These are phyloP conservation scores for Claviceps fusiformis DNA, from an alignment of 2,329 filamentous ascomycete genomes.

Conservation along the genomic window DNA sequence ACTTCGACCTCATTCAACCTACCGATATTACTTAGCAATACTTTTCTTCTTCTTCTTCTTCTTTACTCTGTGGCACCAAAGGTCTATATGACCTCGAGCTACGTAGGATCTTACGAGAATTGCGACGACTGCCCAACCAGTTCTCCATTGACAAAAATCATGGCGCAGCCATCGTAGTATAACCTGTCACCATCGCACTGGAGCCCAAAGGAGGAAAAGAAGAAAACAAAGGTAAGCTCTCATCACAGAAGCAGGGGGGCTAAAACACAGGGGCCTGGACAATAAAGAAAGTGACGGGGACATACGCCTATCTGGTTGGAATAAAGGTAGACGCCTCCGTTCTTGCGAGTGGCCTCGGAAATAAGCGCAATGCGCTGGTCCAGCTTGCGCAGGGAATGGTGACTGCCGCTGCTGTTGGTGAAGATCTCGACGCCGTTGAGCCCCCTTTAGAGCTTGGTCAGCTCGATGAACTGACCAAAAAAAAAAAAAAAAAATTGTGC, in stretches of 20 bases:
- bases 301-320: constrained; percentile 3
- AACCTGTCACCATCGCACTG: constrained; percentile 1
- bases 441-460: constrained; percentile 1
- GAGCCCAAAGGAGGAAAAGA: neutral
- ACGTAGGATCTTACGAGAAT: constrained; percentile 36
- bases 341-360: constrained; percentile 3
- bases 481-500: too few relatives aligned
- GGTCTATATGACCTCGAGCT: constrained; percentile 17
- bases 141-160: constrained; percentile 51
- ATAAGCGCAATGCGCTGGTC: constrained; percentile 4
- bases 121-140: constrained; percentile 50
- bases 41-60: neutral
- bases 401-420: constrained; percentile 5
- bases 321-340: constrained; percentile 4
- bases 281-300: neutral
- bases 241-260: neutral
- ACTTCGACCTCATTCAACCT: constrained; percentile 38
- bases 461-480: too few relatives aligned
- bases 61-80: too few relatives aligned
- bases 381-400: constrained; percentile 4
- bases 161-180: constrained; percentile 20
- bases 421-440: constrained; percentile 6
- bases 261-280: neutral
- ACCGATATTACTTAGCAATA: neutral
- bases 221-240: neutral